Evolutionary conservation across 148 eudicot species (phyloP).

Genomic region (Fallopia convolvulus): DNA sequence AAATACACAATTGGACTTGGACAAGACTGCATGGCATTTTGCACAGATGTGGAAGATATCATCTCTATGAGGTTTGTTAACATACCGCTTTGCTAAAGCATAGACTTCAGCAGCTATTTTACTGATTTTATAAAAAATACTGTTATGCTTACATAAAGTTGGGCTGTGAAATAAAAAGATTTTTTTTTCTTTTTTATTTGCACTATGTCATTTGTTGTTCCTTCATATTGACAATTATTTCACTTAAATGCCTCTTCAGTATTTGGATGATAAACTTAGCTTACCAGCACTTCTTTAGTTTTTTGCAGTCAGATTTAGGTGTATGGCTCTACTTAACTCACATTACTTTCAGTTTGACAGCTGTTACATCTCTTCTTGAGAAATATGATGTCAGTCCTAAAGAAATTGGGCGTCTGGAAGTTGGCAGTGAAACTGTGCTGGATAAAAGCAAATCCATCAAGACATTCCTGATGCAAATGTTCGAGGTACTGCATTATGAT

Average conservation of each 20-base stretch:
- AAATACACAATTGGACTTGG: constrained; percentile 99
- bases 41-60: constrained; percentile 96
- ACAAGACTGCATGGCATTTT: constrained; percentile 96
- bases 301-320: neutral
- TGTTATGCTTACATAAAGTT: neutral
- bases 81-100: neutral
- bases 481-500: constrained; percentile 45
- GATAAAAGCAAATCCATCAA: constrained; percentile 99
- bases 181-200: neutral
- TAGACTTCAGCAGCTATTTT: neutral
- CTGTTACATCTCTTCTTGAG: constrained; percentile 79
- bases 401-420: constrained; percentile 94
- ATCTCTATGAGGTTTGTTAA: constrained; percentile 92
- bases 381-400: constrained; percentile 71
- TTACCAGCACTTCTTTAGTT: neutral
- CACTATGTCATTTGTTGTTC: neutral
- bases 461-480: constrained; percentile 93
- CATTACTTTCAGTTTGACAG: constrained; percentile 64
- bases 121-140: neutral
- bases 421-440: constrained; percentile 96
- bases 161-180: neutral
- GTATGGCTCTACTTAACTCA: neutral
- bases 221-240: neutral
- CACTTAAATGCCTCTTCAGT: neutral
- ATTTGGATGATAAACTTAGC: neutral